Evolutionary conservation across 2,329 filamentous ascomycete species (phyloP), one percentile per base, ranked within the genome.

Genomic region (Juglanconis juglandina): DNA sequence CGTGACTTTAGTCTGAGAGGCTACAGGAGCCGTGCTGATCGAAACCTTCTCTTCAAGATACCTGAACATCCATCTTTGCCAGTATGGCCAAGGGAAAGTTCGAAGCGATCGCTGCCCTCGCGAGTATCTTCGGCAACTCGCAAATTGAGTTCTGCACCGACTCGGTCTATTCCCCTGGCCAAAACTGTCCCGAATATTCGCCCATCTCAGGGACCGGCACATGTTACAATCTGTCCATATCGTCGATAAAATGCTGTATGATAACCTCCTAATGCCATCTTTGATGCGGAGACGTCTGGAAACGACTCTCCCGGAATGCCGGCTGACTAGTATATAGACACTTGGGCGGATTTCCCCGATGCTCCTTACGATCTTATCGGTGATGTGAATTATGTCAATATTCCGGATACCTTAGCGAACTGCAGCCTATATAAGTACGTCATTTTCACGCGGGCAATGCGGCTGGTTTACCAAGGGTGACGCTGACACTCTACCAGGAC

Each of bases 61-160:
- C 37, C 37, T 44, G 37, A 17, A 17, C 17, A 17, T 41, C 37
- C 7, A 41, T 8, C 13, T 41, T 41, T 41, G 13, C 13, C 37
- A 41, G 37, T 5, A 53, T 53, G 51, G 51, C 51, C 35, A 53
- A 53, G 51, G 39, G 51, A 1, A 53, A 41, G 11, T 53, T 53
- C 24, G 39, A 53, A 34, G 39, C 51, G n/a, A 39, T 39, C 14
- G 24, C 30, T 10, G 51, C 51, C 33, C 37, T 44, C 13, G 11
- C 44, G 51, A 44, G 35, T 39, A 11, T 44, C 3, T 44, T 44
- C 11, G 51, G 10, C 14, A 44, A 33, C 9, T 24, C 51, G 24
- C 51, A 56, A 34, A 41, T 56, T 34, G 44, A 56, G 54, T 49
- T 56, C 54, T 56, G 54, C 24, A 49, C 11, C 17, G 14, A 47